Conservation (phyloP, 441 rosid genomes). For the Populus hybrid region DNA sequence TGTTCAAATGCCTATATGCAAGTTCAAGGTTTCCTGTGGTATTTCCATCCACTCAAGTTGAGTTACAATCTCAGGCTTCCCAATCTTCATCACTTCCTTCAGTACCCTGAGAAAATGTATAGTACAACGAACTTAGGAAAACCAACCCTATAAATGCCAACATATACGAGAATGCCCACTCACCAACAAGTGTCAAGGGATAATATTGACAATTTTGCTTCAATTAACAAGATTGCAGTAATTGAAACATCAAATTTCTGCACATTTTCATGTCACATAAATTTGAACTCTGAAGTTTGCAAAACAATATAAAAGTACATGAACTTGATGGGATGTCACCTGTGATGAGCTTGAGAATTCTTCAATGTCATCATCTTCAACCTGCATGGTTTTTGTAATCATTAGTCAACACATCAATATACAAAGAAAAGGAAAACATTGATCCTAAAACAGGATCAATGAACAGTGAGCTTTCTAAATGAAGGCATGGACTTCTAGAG, state of each 20-base stretch:
- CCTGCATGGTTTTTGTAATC: slow-evolving; percentile 29
- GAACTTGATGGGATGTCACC: slow-evolving; percentile 25
- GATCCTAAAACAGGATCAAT: neutral
- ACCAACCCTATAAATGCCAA: neutral
- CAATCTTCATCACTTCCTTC: slow-evolving; percentile 54
- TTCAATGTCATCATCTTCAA: slow-evolving; percentile 48
- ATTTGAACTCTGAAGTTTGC: neutral
- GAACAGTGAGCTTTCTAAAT: neutral
- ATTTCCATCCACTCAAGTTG: neutral
- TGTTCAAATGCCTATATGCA: neutral
- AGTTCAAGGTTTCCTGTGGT: slow-evolving; percentile 1
- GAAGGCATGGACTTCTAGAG: neutral
- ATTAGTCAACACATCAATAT: neutral
- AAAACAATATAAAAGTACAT: neutral
- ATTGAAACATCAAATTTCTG: neutral
- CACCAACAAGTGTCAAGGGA: neutral
- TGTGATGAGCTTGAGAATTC: slow-evolving; percentile 48
- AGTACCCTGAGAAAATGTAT: slow-evolving; percentile 30
- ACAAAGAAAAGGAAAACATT: neutral
- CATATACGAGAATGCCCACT: too few relatives aligned
- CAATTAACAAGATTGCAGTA: neutral
- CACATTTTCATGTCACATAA: neutral
- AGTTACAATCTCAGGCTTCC: slow-evolving; percentile 32
- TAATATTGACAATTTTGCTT: neutral
- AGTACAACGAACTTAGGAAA: neutral